Percentiles rank a stretch among this genome's conserved stretches.
These are phyloP conservation scores for Diplogelasinospora grovesii DNA, from an alignment of 495 filamentous ascomycete species.

Conservation along the genomic window DNA sequence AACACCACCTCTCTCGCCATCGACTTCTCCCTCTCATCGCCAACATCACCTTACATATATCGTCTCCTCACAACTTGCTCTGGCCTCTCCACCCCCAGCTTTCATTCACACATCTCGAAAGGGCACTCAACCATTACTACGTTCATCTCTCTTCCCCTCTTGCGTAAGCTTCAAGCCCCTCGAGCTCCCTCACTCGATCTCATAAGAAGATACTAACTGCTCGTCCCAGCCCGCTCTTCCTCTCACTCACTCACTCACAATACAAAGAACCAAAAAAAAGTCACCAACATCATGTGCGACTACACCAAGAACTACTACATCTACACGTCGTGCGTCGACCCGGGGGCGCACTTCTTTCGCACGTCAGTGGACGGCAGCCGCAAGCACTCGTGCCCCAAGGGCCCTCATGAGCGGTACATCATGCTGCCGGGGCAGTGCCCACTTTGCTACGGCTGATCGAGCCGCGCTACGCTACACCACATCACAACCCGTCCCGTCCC, in stretches of 20 bases:
- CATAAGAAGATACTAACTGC: no score
- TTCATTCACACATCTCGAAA: no score
- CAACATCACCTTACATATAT: no score
- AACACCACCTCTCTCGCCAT: no score
- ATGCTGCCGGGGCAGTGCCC: slow-evolving; percentile 60
- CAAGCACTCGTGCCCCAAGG: slow-evolving; percentile 52
- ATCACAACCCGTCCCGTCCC: not conserved
- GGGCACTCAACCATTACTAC: no score
- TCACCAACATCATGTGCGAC: slow-evolving; percentile 58
- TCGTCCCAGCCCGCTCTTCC: not conserved
- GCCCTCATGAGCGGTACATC: slow-evolving; percentile 72
- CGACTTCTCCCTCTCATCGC: no score
- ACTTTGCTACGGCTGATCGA: slow-evolving; percentile 48
- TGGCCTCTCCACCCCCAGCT: no score
- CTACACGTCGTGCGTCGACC: slow-evolving; percentile 63
- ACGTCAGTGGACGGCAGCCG: slow-evolving; percentile 58
- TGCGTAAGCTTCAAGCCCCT: no score
- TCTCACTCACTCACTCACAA: not conserved
- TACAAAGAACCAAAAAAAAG: not conserved
- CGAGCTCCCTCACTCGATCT: no score
- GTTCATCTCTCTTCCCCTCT: no score
- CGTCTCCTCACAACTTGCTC: no score
- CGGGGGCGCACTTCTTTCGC: slow-evolving; percentile 60
- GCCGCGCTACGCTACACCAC: not conserved
- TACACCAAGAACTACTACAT: slow-evolving; percentile 73